Percentiles rank a stretch among this genome's conserved stretches.
Evolutionary conservation across 139 green algal species (phyloP).

Genomic region (Astrephomene gubernaculifera): DNA sequence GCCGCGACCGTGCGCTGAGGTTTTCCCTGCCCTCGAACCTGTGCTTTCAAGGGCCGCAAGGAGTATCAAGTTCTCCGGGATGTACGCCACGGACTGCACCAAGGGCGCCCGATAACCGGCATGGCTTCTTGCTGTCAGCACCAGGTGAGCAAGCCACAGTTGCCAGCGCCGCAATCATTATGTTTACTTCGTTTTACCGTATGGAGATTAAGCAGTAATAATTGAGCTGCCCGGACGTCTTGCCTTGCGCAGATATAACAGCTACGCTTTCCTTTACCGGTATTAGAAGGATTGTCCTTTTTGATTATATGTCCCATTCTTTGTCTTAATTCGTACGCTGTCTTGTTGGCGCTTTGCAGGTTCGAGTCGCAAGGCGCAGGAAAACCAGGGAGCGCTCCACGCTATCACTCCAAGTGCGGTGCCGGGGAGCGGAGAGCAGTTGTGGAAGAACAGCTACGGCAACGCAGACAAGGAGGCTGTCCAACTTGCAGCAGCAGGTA

Average conservation of each 20-base stretch:
- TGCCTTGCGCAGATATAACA: not conserved
- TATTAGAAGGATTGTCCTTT: not conserved
- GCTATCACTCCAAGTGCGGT: conserved; percentile 10
- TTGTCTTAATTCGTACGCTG: not conserved
- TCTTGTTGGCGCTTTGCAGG: not conserved
- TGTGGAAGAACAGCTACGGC: conserved; percentile 42
- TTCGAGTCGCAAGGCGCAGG: not conserved
- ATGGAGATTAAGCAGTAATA: not conserved
- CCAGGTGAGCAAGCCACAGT: not conserved
- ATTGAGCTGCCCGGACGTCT: not conserved
- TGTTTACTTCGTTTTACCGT: not conserved
- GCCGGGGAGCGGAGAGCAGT: not conserved
- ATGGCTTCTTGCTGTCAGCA: not conserved
- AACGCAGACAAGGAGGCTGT: conserved; percentile 26
- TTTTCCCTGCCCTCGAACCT: not conserved
- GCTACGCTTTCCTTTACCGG: not conserved
- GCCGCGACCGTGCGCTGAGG: not conserved
- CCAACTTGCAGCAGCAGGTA: not conserved
- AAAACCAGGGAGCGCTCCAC: not conserved
- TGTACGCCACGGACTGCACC: conserved; percentile 15
- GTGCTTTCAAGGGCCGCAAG: not conserved
- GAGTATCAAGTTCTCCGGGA: not conserved
- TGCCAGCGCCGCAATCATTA: not conserved
- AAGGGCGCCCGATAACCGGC: conserved; percentile 4
- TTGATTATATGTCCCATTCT: not conserved